Evolutionary conservation across 169 alveolate genomes (phyloP).

Genomic region (Plasmodium malariae): DNA sequence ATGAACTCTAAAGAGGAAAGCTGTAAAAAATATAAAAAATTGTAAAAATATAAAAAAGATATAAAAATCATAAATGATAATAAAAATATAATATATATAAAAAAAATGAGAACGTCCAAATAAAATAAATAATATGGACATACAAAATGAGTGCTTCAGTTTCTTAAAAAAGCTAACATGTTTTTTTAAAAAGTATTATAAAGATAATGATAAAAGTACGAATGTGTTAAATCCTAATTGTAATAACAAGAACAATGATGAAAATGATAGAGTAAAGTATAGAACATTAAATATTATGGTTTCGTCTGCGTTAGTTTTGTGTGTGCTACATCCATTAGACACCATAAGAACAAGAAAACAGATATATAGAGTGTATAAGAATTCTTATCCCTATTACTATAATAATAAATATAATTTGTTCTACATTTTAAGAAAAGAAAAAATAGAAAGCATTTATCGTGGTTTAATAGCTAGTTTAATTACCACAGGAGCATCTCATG

Average conservation of each 20-base stretch:
- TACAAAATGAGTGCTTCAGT: slow-evolving; percentile 24
- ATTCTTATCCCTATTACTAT: slow-evolving; percentile 75
- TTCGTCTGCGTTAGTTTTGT: slow-evolving; percentile 58
- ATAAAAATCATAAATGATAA: not conserved
- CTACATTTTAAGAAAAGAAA: slow-evolving; percentile 62
- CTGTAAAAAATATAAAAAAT: too few relatives aligned
- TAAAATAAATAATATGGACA: slow-evolving; percentile 39
- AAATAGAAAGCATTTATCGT: slow-evolving; percentile 73
- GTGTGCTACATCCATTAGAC: slow-evolving; percentile 66
- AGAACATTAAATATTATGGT: slow-evolving; percentile 75
- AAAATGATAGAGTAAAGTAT: slow-evolving; percentile 5
- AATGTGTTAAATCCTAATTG: not conserved
- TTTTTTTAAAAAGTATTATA: slow-evolving; percentile 3
- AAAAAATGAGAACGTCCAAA: slow-evolving; percentile 23
- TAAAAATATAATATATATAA: not conserved
- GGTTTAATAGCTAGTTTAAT: slow-evolving; percentile 69
- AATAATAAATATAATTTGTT: slow-evolving; percentile 68
- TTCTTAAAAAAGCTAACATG: slow-evolving; percentile 15
- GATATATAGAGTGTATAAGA: slow-evolving; percentile 69
- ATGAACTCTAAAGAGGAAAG: not conserved
- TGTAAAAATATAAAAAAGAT: not conserved
- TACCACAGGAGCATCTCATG: slow-evolving; percentile 70
- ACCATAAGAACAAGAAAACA: slow-evolving; percentile 72
- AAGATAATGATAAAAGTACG: not conserved
- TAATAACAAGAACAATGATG: slow-evolving; percentile 17